Conservation (phyloP, 495 filamentous ascomycete species). For the Cercophora newfieldiana region DNA sequence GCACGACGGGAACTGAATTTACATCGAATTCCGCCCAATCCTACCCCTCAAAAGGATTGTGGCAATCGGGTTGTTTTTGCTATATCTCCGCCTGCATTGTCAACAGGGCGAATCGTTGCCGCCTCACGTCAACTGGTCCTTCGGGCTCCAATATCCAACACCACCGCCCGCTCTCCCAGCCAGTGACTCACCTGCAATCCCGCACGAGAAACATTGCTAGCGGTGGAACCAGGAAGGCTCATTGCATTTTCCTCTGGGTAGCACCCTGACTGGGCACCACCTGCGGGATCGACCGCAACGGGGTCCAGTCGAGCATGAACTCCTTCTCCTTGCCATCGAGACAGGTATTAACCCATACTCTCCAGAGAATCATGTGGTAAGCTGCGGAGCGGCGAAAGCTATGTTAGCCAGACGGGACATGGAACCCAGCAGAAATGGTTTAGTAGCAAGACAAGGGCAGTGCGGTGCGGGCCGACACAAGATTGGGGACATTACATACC, state of each 20-base stretch:
- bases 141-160: background rate
- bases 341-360: slow-evolving; percentile 81
- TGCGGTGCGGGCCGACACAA: background rate
- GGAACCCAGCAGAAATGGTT: background rate
- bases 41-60: background rate
- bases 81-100: background rate
- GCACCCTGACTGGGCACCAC: slow-evolving; percentile 41
- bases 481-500: slow-evolving; percentile 26
- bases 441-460: too few relatives aligned
- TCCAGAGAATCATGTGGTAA: slow-evolving; percentile 84
- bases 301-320: slow-evolving; percentile 73
- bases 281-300: slow-evolving; percentile 61
- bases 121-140: background rate
- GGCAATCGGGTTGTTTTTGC: background rate
- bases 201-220: background rate
- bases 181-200: background rate
- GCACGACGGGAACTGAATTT: background rate
- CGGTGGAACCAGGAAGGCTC: background rate
- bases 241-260: slow-evolving; percentile 35
- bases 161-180: background rate
- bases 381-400: slow-evolving; percentile 45
- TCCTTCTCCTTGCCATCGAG: slow-evolving; percentile 75
- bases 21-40: background rate
- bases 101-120: background rate
- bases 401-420: background rate